Conservation (phyloP, 2,329 filamentous ascomycete species). For the Tympanopsis confertula region DNA sequence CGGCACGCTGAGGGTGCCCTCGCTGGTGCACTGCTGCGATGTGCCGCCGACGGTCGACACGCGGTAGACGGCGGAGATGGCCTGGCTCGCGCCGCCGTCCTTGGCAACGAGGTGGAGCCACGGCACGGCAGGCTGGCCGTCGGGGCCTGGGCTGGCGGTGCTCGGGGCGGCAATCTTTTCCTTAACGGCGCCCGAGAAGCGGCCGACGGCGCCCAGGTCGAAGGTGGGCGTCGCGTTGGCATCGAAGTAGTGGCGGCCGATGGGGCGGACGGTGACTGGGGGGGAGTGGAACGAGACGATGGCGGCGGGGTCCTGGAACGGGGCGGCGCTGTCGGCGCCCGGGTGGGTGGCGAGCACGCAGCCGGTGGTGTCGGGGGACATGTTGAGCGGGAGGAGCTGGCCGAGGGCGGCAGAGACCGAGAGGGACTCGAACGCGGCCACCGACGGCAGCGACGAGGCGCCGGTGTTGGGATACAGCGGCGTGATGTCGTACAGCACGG, state of each 20-base stretch:
- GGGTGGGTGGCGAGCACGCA: constrained; percentile 16
- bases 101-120: constrained; percentile 36
- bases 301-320: constrained; percentile 28
- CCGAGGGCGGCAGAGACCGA: constrained; percentile 25
- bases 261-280: constrained; percentile 21
- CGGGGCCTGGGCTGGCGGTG: constrained; percentile 29
- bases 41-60: constrained; percentile 40
- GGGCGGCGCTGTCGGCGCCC: constrained; percentile 29
- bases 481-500: constrained; percentile 46
- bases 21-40: constrained; percentile 27
- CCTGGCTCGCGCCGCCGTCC: constrained; percentile 23
- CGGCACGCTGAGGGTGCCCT: constrained; percentile 34
- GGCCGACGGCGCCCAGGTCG: constrained; percentile 29
- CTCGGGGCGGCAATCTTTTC: constrained; percentile 43
- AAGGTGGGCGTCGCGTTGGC: constrained; percentile 42
- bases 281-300: constrained; percentile 22
- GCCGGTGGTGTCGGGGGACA: constrained; percentile 14
- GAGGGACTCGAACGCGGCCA: constrained; percentile 25
- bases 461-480: constrained; percentile 34
- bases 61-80: constrained; percentile 34
- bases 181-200: constrained; percentile 27
- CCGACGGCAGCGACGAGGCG: constrained; percentile 17
- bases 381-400: constrained; percentile 34
- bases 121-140: constrained; percentile 37
- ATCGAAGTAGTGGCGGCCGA: constrained; percentile 62